A percentile compares a stretch with the other conserved stretches of the same genome.
These are phyloP conservation scores for Hirschfeldia incana DNA, from an alignment of 345 rosid species.

Conservation along the genomic window DNA sequence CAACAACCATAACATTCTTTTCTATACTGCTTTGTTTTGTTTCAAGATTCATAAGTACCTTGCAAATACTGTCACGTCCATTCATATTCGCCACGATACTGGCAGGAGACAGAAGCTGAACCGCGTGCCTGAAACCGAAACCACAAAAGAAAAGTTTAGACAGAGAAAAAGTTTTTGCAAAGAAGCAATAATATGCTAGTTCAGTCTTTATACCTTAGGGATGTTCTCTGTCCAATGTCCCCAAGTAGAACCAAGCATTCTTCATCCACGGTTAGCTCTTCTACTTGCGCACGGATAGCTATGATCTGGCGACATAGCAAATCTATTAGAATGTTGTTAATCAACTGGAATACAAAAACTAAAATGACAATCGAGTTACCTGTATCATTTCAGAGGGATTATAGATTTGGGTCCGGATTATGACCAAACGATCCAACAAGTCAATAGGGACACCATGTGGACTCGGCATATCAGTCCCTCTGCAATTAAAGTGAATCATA, in stretches of 20 bases:
- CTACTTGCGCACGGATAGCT: conserved; percentile 96
- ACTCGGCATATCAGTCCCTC: conserved; percentile 96
- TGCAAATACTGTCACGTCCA: conserved; percentile 88
- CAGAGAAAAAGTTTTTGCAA: not conserved
- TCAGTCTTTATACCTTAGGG: conserved; percentile 76
- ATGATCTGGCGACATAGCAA: conserved; percentile 58
- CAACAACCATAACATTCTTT: not conserved
- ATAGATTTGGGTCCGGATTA: conserved; percentile 78
- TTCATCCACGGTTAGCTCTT: conserved; percentile 81
- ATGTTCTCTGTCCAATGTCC: conserved; percentile 77
- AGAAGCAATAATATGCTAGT: not conserved
- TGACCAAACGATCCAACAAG: conserved; percentile 85
- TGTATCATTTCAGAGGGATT: conserved; percentile 96
- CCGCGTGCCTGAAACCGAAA: conserved; percentile 73
- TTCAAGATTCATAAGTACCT: conserved; percentile 47
- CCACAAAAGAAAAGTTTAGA: conserved; percentile 14
- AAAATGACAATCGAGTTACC: conserved; percentile 42
- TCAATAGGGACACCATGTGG: conserved; percentile 98
- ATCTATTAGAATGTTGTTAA: conserved; percentile 4
- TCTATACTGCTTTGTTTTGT: not conserved
- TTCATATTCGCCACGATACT: conserved; percentile 90
- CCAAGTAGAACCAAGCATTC: conserved; percentile 88
- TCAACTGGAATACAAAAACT: not conserved
- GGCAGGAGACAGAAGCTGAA: conserved; percentile 90
- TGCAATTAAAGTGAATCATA: conserved; percentile 40